Base-by-base conservation (phyloP, 345 rosid genomes). In the Gossypium arboreum region DNA sequence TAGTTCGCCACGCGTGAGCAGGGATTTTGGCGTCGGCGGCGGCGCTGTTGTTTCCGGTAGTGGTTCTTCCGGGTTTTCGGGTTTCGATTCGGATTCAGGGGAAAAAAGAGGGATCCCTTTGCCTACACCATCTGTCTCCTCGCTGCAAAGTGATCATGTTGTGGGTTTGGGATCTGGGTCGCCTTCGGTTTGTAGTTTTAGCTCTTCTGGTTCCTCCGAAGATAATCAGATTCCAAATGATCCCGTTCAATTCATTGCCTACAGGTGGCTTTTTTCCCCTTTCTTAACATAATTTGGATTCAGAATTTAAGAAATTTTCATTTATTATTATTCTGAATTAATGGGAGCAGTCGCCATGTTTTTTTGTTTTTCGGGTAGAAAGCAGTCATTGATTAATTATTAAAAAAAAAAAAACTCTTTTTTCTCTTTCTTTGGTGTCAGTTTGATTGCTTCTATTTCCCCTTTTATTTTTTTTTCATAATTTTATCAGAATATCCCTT, bases 141-240 rank as follows among this genome's bases (percentile, higher is more conserved):
- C 83, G 61, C 59, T 72, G 62, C 87, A 77, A 81, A 77, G 82
- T 77, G 81, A 78, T 80, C 88, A 73, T 9, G 83, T 73, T 1
- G 50, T 27, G 47, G 89, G 85, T 63, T 73, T 73, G 73, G 89
- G 84, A 79, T 88, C 85, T 70, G 97, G 92, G 75, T 91, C 95
- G 64, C 85, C 64, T 47, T 89, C 97, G 13, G 83, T 86, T 43
- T 92, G 93, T 0, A 92, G 98, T 80, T 85, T 89, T 43, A 90
- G 98, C 86, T 95, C 99, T 1, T 89, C 92, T 8, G 96, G 93
- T 54, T 91, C 98, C 9, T 86, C 88, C 22, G 98, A 91, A 9
- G 98, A 91, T 85, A 92, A 83, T 59, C 81, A 55, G 70, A 66
- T 70, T 76, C 78, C 72, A 18, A 71, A 22, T 80, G 85, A 75